Conservation (phyloP, 306 rosid genomes). For the Potentilla sterilis region DNA sequence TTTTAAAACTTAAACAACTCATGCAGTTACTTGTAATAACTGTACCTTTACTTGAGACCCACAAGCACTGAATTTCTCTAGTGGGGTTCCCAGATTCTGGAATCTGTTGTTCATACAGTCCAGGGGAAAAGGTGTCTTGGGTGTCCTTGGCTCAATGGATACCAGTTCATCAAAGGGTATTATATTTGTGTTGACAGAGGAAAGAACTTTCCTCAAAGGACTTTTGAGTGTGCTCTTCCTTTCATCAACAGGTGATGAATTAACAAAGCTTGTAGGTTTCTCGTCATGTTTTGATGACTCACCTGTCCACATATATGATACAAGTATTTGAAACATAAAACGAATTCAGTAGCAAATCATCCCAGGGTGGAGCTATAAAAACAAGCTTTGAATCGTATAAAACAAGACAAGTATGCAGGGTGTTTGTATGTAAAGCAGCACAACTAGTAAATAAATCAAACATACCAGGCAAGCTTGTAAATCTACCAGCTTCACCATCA, state of each 20-base stretch:
- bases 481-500: constrained; percentile 27
- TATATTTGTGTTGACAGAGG: constrained; percentile 53
- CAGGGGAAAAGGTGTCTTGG: constrained; percentile 38
- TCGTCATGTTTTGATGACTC: constrained; percentile 31
- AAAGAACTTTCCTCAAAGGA: constrained; percentile 63
- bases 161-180: constrained; percentile 28
- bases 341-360: not conserved
- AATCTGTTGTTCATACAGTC: constrained; percentile 29
- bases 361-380: not conserved
- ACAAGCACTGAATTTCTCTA: constrained; percentile 56
- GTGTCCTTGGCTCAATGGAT: constrained; percentile 35
- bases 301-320: constrained; percentile 19
- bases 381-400: not conserved
- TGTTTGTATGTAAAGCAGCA: not conserved
- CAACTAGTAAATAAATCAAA: not conserved
- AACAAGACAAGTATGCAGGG: not conserved
- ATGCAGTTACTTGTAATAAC: not conserved
- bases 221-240: constrained; percentile 33
- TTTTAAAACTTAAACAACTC: constrained; percentile 1
- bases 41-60: constrained; percentile 68
- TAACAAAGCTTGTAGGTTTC: constrained; percentile 8
- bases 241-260: constrained; percentile 24
- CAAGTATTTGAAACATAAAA: not conserved
- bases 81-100: constrained; percentile 53
- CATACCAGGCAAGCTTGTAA: constrained; percentile 37